phyloP scores from a whole-genome alignment of 208 protist genomes.

The Acanthamoeba triangularis region DNA sequence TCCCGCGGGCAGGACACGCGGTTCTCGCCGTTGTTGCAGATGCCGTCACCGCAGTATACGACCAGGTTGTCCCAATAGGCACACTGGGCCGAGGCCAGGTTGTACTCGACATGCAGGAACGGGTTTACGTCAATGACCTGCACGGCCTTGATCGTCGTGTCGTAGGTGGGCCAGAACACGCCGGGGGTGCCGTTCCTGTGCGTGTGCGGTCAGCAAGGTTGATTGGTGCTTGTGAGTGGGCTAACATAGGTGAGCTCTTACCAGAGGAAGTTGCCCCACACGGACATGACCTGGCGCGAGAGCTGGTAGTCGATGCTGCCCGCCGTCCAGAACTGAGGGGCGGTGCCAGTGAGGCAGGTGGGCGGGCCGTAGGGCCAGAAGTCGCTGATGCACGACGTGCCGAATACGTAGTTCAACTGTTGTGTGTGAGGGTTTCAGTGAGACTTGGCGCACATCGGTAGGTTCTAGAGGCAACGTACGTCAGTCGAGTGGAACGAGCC shows the following conservation, averaged over 20 bases:
- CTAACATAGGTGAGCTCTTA: background rate
- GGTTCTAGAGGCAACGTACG: background rate
- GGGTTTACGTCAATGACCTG: slow-evolving; percentile 2
- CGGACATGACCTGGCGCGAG: background rate
- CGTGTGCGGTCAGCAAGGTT: background rate
- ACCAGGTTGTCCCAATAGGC: slow-evolving; percentile 25
- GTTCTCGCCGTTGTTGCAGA: background rate
- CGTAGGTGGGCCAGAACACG: background rate
- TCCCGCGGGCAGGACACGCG: background rate
- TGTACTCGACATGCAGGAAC: background rate
- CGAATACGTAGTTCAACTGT: slow-evolving; percentile 53
- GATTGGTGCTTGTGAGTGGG: background rate
- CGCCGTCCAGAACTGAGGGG: background rate
- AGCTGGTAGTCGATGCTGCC: background rate
- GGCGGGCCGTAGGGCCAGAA: slow-evolving; percentile 57
- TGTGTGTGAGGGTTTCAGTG: background rate
- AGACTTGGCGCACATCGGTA: background rate
- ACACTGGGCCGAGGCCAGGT: slow-evolving; percentile 25
- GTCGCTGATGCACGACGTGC: slow-evolving; percentile 56
- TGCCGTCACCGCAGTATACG: slow-evolving; percentile 23
- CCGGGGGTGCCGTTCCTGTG: slow-evolving; percentile 38
- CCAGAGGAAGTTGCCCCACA: slow-evolving; percentile 55
- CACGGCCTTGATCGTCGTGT: background rate
- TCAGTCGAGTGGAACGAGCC: slow-evolving; percentile 45
- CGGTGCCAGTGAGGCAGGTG: slow-evolving; percentile 26